Evolutionary conservation across 306 rosid species (phyloP).

Genomic region (Acacia confusa): DNA sequence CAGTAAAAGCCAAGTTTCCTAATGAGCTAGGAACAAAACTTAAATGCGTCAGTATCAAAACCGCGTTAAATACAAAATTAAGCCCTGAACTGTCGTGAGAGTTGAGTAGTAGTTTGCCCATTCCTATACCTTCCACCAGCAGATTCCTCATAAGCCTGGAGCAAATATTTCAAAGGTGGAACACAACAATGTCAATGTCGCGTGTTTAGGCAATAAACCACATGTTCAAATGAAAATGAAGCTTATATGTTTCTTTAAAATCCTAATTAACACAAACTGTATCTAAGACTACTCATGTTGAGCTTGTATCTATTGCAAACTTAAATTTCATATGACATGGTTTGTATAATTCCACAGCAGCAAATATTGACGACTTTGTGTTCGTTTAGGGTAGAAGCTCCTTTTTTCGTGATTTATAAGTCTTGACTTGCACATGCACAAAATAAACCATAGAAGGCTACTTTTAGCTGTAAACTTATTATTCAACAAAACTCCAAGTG

Average conservation of each 20-base stretch:
- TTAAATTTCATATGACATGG: background rate
- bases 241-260: background rate
- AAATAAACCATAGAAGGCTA: background rate
- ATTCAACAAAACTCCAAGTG: constrained; percentile 10
- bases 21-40: constrained; percentile 11
- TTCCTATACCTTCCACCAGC: constrained; percentile 59
- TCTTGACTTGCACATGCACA: too few species aligned
- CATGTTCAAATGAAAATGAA: constrained; percentile 2
- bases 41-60: background rate
- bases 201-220: constrained; percentile 14
- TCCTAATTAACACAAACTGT: background rate
- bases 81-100: background rate
- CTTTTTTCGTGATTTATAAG: too few species aligned
- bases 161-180: constrained; percentile 33
- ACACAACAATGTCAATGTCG: constrained; percentile 33
- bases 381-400: too few species aligned
- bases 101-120: background rate
- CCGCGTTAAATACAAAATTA: constrained; percentile 8
- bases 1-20: background rate
- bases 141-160: constrained; percentile 57
- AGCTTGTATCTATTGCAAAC: constrained; percentile 3
- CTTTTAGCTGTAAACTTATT: constrained; percentile 4
- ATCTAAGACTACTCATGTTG: background rate
- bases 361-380: background rate
- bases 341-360: constrained; percentile 1